Percentiles rank a stretch among this genome's conserved stretches.
Conservation (phyloP, 805 yeast species). For the Candida germanica region DNA sequence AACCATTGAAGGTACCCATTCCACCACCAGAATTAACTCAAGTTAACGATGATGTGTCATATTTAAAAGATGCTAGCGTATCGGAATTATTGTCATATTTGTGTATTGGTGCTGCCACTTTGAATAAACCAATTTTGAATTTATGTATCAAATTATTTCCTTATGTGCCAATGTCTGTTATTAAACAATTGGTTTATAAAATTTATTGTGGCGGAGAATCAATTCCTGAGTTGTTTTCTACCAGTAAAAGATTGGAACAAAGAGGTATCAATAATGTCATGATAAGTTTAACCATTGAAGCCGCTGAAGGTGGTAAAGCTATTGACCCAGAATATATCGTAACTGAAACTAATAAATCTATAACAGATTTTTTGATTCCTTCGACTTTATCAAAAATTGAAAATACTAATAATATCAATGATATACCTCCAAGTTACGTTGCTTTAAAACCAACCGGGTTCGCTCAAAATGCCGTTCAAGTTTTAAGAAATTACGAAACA, state of each 20-base stretch:
- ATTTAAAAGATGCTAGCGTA: slow-evolving; percentile 51
- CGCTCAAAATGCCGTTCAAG: slow-evolving; percentile 70
- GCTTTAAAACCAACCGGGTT: slow-evolving; percentile 94
- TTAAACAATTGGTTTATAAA: slow-evolving; percentile 72
- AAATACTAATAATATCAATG: slow-evolving; percentile 49
- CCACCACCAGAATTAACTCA: slow-evolving; percentile 1
- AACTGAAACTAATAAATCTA: slow-evolving; percentile 60
- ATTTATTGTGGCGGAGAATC: slow-evolving; percentile 90
- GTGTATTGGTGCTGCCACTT: slow-evolving; percentile 66
- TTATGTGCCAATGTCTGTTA: slow-evolving; percentile 65
- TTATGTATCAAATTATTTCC: slow-evolving; percentile 67
- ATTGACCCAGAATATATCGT: slow-evolving; percentile 60
- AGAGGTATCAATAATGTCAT: slow-evolving; percentile 91
- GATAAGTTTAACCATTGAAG: slow-evolving; percentile 92
- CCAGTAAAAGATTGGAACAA: slow-evolving; percentile 63
- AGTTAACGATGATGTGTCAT: slow-evolving; percentile 16
- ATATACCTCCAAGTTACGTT: slow-evolving; percentile 85
- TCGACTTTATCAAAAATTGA: slow-evolving; percentile 62
- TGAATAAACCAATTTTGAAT: slow-evolving; percentile 60
- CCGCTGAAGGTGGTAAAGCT: slow-evolving; percentile 74
- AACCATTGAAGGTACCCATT: too few species aligned
- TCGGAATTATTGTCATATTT: slow-evolving; percentile 61
- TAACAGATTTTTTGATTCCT: slow-evolving; percentile 66
- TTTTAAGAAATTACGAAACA: slow-evolving; percentile 54
- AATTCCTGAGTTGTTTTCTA: slow-evolving; percentile 61